Evolutionary conservation across 495 filamentous ascomycete genomes (phyloP).

Genomic region (Penicillium lividum): DNA sequence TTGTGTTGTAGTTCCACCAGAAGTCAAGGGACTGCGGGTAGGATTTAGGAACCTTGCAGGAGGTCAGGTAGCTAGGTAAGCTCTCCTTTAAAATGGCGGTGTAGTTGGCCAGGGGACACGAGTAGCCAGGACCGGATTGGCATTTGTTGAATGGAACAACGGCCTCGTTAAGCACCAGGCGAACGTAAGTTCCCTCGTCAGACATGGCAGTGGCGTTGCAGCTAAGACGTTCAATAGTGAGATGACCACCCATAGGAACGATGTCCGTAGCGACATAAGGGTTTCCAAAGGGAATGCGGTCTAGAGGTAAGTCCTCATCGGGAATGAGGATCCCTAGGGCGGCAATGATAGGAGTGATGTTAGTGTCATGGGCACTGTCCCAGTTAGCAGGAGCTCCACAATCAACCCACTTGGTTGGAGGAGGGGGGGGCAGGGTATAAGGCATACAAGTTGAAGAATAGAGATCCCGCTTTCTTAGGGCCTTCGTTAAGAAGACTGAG

Average conservation of each 20-base stretch:
- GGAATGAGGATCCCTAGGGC: slow-evolving; percentile 49
- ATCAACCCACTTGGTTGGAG: not conserved
- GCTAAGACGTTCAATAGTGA: slow-evolving; percentile 51
- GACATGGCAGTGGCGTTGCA: slow-evolving; percentile 36
- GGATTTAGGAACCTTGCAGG: slow-evolving; percentile 18
- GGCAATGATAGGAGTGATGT: slow-evolving; percentile 53
- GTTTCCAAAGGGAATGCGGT: slow-evolving; percentile 36
- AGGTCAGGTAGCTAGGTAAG: slow-evolving; percentile 15
- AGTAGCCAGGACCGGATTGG: slow-evolving; percentile 25
- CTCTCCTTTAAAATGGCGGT: slow-evolving; percentile 6
- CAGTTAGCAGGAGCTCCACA: not conserved
- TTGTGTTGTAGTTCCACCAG: slow-evolving; percentile 30
- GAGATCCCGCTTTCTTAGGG: slow-evolving; percentile 37
- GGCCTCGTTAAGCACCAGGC: slow-evolving; percentile 28
- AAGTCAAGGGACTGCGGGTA: slow-evolving; percentile 26
- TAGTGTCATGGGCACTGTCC: slow-evolving; percentile 53
- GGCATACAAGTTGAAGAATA: slow-evolving; percentile 56
- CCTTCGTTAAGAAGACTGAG: slow-evolving; percentile 49
- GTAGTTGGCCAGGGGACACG: slow-evolving; percentile 23
- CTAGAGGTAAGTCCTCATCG: slow-evolving; percentile 41
- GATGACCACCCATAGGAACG: slow-evolving; percentile 52
- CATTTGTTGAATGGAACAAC: slow-evolving; percentile 25
- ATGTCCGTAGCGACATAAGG: slow-evolving; percentile 52
- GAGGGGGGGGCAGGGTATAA: not conserved
- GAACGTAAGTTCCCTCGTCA: slow-evolving; percentile 21